Percentiles rank a stretch among this genome's conserved stretches.
These are phyloP conservation scores for Phaeophleospora eucalypticola DNA, from an alignment of 2,329 filamentous ascomycete genomes.

Conservation along the genomic window DNA sequence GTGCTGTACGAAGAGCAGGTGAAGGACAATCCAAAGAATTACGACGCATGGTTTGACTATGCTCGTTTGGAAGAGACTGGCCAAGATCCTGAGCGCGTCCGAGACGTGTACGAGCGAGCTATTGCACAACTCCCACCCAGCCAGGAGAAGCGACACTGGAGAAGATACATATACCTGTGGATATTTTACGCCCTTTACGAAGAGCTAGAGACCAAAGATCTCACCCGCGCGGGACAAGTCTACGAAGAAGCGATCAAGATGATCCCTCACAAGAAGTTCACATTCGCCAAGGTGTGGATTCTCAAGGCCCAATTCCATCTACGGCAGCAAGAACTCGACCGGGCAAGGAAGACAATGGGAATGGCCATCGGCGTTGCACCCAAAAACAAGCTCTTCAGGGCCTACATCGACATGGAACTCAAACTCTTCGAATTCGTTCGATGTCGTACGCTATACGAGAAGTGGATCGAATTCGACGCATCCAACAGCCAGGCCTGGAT, in stretches of 20 bases:
- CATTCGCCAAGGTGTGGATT: slow-evolving; percentile 94
- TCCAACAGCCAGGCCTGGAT: slow-evolving; percentile 94
- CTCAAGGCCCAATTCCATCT: slow-evolving; percentile 91
- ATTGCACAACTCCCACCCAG: slow-evolving; percentile 94
- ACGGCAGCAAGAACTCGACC: slow-evolving; percentile 73
- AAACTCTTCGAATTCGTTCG: slow-evolving; percentile 91
- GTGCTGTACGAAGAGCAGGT: slow-evolving; percentile 93
- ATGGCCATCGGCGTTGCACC: slow-evolving; percentile 90
- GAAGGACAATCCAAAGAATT: slow-evolving; percentile 91
- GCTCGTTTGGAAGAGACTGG: slow-evolving; percentile 83
- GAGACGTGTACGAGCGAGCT: slow-evolving; percentile 91
- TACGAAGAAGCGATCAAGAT: slow-evolving; percentile 84
- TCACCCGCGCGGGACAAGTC: slow-evolving; percentile 76
- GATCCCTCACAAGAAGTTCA: slow-evolving; percentile 94
- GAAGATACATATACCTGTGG: slow-evolving; percentile 96
- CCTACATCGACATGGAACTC: slow-evolving; percentile 88
- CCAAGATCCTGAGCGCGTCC: slow-evolving; percentile 74
- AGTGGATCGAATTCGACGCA: slow-evolving; percentile 88
- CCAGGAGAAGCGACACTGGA: slow-evolving; percentile 95
- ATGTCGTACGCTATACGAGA: slow-evolving; percentile 87
- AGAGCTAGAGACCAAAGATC: slow-evolving; percentile 77
- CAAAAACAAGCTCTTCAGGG: slow-evolving; percentile 91
- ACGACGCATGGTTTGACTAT: slow-evolving; percentile 96
- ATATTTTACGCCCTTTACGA: slow-evolving; percentile 96
- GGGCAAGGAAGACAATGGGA: slow-evolving; percentile 83